Evolutionary conservation across 768 basidiomycete species (phyloP).

Genomic region (Pholiota conissans): DNA sequence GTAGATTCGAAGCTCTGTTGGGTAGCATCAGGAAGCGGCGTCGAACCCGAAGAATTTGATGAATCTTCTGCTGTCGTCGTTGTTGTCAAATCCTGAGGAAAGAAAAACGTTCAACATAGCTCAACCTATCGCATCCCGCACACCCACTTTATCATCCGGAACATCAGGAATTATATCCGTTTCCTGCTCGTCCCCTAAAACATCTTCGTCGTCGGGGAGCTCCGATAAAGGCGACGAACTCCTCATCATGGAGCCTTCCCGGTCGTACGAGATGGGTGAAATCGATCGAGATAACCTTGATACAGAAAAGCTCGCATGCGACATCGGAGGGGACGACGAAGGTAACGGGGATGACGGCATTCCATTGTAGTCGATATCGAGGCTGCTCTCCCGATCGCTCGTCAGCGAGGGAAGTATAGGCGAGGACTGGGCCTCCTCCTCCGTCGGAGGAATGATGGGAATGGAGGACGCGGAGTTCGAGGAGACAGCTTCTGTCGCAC

Average conservation of each 20-base stretch:
- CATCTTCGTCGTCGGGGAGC: conserved; percentile 23
- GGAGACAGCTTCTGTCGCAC: conserved; percentile 12
- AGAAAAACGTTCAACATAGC: neutral
- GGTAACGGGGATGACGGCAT: conserved; percentile 31
- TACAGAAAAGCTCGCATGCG: conserved; percentile 34
- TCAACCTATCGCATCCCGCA: neutral
- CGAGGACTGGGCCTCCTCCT: conserved; percentile 16
- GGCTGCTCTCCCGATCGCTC: conserved; percentile 32
- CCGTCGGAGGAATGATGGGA: conserved; percentile 8
- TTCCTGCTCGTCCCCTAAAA: conserved; percentile 7
- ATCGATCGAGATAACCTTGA: conserved; percentile 37
- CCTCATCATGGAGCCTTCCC: conserved; percentile 18
- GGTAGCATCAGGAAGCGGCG: neutral
- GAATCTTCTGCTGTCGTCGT: neutral
- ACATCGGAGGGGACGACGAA: conserved; percentile 46
- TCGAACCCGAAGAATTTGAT: neutral
- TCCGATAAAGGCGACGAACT: conserved; percentile 26
- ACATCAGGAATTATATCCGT: neutral
- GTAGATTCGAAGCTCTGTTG: neutral
- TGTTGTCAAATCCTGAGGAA: neutral
- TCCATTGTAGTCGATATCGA: conserved; percentile 26
- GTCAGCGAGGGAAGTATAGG: conserved; percentile 28
- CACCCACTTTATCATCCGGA: neutral
- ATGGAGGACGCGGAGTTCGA: conserved; percentile 12
- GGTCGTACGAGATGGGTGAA: conserved; percentile 26